Evolutionary conservation across 2,329 filamentous ascomycete species (phyloP), one percentile per base, ranked within the genome.

Genomic region (Aspergillus aculeatinus): DNA sequence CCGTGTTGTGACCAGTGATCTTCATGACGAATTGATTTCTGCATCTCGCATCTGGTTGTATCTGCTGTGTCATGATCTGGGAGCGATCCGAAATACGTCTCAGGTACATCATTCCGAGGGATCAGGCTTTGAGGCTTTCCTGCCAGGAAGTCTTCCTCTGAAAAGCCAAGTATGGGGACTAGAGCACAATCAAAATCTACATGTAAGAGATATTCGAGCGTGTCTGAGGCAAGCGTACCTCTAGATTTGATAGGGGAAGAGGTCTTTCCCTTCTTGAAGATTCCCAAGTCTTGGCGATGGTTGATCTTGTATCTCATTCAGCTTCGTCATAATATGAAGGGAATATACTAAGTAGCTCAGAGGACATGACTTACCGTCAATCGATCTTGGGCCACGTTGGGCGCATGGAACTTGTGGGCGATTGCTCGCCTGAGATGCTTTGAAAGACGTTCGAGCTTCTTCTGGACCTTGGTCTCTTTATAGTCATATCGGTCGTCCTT

Each of bases 321-420:
- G 57, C 44, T 49, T 16, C 42, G 14, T 49, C 1, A 35, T 44
- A 39, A 5, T 12, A 35, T 5, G 27, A 29, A 29, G 27, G 2
- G 27, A 9, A 25, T 27, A 19, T 19, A 2, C 14, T 31, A 52
- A 25, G 4, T 16, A 35, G 12, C 4, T 12, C 3, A 39, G 19
- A 25, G 11, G 3, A 29, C 10, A 29, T 14, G 29, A 55, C 78
- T 66, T 69, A 86, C 84, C 16, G 83, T 86, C 55, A 86, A 73
- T 10, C 83, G 79, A n/a, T 79, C 74, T 52, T 79, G 78, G 11
- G 80, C 71, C 48, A 89, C 79, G 55, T 81, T 82, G 3, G 80
- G 71, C 1, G 86, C 87, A 12, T 75, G 75, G 62, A 89, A 89
- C 21, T 82, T 82, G 6, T 79, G 72, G 72, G 87, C 82, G 7